Evolutionary conservation across 2,329 filamentous ascomycete species (phyloP), one percentile per base, ranked within the genome.

Genomic region (Penicillium frequentans): DNA sequence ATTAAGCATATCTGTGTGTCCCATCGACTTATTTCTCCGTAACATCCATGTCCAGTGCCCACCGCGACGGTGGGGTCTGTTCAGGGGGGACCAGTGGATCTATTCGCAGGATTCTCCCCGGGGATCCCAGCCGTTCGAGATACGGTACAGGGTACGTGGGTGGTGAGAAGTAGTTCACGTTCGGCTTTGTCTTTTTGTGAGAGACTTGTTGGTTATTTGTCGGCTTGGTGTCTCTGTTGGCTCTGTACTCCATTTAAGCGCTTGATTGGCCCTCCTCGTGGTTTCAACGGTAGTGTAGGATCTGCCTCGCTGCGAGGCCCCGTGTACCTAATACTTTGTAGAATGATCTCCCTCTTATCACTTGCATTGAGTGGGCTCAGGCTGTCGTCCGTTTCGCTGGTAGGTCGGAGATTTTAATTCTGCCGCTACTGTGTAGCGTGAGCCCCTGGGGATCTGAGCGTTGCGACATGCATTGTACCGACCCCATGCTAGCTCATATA

Each of bases 1-100:
- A 60, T 67, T 67, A 67, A 67, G 64, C 64, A 67, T 67, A 67
- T 67, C 63, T 66, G 57, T 54, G 57, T 63, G 54, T 62, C 57
- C 62, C 60, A 59, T 62, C 54, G 50, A 56, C 58, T 64, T 54
- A 63, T 52, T 60, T 64, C 47, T 66, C 63, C 64, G 62, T 65
- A 48, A 55, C 63, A 67, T 62, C 64, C 63, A 66, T 67, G 64
- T 66, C 54, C 61, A 63, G 63, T 66, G 64, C 57, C 63, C 63
- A 66, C 63, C 55, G 55, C 58, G 52, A 49, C 44, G 54, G 60
- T 66, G 63, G 64, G 53, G 63, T 57, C 63, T 49, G 46, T 48
- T 23, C 49, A 49, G 57, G 57, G 62, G 49, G 61, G 51, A 27
- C 26, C 35, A 55, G 62, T 65, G 64, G 64, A 65, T 61, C 64